Percentiles rank a stretch among this genome's conserved stretches.
These are phyloP conservation scores for Monosporascus sp. DNA, from an alignment of 2,329 filamentous ascomycete genomes.

Conservation along the genomic window DNA sequence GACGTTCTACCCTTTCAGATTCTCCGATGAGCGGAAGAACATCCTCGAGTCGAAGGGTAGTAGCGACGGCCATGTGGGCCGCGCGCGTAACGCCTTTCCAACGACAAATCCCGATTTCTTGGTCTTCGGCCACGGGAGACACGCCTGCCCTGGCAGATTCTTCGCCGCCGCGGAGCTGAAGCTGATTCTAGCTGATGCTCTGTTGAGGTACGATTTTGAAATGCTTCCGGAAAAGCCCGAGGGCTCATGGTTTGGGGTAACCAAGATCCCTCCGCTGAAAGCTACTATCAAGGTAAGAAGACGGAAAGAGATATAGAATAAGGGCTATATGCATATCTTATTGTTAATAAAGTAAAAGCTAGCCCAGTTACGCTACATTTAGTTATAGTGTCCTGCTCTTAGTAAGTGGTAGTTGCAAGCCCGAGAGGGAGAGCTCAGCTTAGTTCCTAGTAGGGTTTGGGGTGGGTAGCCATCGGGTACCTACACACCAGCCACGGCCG, in stretches of 20 bases:
- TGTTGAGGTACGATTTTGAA: constrained; percentile 9
- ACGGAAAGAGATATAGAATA: too few species aligned
- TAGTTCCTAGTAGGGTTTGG: too few species aligned
- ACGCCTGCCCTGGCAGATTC: constrained; percentile 36
- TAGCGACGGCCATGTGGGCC: constrained; percentile 16
- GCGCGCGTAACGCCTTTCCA: constrained; percentile 25
- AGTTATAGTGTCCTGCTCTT: too few species aligned
- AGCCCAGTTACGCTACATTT: too few species aligned
- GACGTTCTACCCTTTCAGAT: constrained; percentile 24
- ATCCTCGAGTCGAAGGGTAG: background rate
- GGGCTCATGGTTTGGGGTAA: constrained; percentile 4
- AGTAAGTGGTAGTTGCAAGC: too few species aligned
- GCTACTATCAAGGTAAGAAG: background rate
- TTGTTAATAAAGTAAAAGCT: too few species aligned
- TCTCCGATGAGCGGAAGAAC: constrained; percentile 15
- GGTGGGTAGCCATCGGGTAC: too few species aligned
- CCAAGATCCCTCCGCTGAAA: background rate
- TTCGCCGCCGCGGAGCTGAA: constrained; percentile 34
- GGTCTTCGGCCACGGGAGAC: constrained; percentile 34
- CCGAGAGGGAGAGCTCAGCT: too few species aligned
- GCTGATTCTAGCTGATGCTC: constrained; percentile 15
- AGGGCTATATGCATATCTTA: too few species aligned
- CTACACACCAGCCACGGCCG: too few species aligned
- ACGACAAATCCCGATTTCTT: constrained; percentile 28
- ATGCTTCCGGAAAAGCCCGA: background rate